Evolutionary conservation across 352 stramenopile genomes (phyloP).

Genomic region (Globisporangium emineosum): DNA sequence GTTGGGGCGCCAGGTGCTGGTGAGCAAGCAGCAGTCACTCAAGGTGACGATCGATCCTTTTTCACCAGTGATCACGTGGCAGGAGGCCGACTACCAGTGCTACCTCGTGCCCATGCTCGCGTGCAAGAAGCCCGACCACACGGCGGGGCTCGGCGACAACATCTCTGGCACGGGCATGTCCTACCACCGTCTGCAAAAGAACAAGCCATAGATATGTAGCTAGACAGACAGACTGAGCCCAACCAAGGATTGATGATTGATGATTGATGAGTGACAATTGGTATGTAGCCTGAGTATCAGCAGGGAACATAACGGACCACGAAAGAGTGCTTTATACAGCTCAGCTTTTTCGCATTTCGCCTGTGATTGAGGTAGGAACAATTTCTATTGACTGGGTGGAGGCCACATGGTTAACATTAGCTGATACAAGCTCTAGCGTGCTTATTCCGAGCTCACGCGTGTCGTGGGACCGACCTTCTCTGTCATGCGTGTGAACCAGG

Average conservation of each 20-base stretch:
- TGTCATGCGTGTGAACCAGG: conserved; percentile 77
- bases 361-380: conserved; percentile 7
- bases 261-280: conserved; percentile 1
- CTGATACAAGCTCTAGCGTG: too few relatives aligned
- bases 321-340: too few relatives aligned
- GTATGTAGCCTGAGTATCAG: too few relatives aligned
- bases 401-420: too few relatives aligned
- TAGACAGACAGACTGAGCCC: neutral
- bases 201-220: conserved; percentile 15
- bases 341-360: neutral
- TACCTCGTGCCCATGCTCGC: conserved; percentile 77
- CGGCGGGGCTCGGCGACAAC: conserved; percentile 79
- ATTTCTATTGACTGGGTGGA: neutral
- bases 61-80: conserved; percentile 61
- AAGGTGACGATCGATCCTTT: conserved; percentile 67
- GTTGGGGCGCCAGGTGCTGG: conserved; percentile 46
- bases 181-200: conserved; percentile 67
- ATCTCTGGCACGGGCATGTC: conserved; percentile 83
- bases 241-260: neutral
- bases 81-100: conserved; percentile 73
- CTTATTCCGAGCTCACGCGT: conserved; percentile 21
- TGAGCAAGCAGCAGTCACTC: conserved; percentile 53
- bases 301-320: too few relatives aligned
- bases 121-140: conserved; percentile 81
- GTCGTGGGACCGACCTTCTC: conserved; percentile 48